These are phyloP conservation scores for Neonectria faginata DNA, from an alignment of 2,329 filamentous ascomycete species.

Conservation along the genomic window DNA sequence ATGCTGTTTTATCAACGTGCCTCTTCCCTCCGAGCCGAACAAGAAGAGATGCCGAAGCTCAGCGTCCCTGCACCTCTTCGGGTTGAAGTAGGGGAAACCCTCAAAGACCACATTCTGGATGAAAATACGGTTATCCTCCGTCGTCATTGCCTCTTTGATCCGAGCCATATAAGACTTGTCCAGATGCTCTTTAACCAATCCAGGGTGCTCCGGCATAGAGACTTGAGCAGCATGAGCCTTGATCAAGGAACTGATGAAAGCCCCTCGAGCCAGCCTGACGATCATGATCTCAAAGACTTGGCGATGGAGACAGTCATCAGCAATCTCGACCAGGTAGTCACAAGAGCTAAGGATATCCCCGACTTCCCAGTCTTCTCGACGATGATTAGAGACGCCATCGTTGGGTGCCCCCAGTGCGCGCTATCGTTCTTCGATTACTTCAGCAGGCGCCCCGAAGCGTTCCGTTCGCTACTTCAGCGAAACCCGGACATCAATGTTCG, in stretches of 20 bases:
- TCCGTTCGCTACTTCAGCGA: conserved; percentile 74
- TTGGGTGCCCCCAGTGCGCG: conserved; percentile 64
- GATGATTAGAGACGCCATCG: conserved; percentile 61
- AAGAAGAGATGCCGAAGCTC: conserved; percentile 56
- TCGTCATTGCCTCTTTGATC: conserved; percentile 83
- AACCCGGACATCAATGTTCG: conserved; percentile 70
- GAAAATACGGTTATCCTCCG: conserved; percentile 81
- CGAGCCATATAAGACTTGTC: conserved; percentile 75
- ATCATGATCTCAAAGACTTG: conserved; percentile 55
- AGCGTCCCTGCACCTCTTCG: conserved; percentile 52
- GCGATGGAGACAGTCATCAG: conserved; percentile 68
- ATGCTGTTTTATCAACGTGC: conserved; percentile 97
- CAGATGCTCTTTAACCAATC: conserved; percentile 69
- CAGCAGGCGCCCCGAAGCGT: conserved; percentile 61
- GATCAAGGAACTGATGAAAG: conserved; percentile 25
- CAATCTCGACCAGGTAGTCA: conserved; percentile 81
- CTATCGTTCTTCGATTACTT: conserved; percentile 73
- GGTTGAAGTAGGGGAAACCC: conserved; percentile 56
- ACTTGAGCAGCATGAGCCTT: conserved; percentile 1
- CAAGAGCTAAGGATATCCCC: conserved; percentile 75
- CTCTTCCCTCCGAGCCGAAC: conserved; percentile 69
- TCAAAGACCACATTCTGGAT: conserved; percentile 71
- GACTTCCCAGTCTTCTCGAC: conserved; percentile 69
- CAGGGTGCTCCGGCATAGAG: conserved; percentile 57
- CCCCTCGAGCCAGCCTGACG: conserved; percentile 13